These are phyloP conservation scores for Pleoardoris graminearum DNA, from an alignment of 2,329 filamentous ascomycete species.

Conservation along the genomic window DNA sequence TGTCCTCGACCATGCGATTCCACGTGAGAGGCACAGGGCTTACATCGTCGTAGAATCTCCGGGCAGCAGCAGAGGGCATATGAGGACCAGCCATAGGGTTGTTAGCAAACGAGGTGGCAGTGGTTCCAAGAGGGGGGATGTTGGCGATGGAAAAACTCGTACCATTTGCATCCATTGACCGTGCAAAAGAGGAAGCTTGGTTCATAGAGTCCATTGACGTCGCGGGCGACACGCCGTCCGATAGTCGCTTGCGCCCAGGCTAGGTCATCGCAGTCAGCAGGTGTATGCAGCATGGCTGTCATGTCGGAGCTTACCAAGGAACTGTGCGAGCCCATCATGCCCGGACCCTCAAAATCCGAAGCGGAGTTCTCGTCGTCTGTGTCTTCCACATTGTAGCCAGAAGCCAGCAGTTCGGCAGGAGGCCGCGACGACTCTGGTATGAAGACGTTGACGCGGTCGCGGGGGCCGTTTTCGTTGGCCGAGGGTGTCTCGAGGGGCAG, in stretches of 20 bases:
- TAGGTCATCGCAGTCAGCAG: conserved; percentile 24
- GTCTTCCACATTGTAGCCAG: conserved; percentile 80
- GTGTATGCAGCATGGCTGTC: conserved; percentile 7
- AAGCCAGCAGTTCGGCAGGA: conserved; percentile 87
- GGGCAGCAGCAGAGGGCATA: conserved; percentile 62
- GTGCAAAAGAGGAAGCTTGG: conserved; percentile 62
- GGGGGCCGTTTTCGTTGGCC: conserved; percentile 78
- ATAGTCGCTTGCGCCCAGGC: conserved; percentile 58
- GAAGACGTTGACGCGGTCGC: conserved; percentile 84
- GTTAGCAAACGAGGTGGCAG: conserved; percentile 59
- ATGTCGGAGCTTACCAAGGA: conserved; percentile 63
- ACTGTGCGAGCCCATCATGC: conserved; percentile 69
- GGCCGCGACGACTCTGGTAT: conserved; percentile 89
- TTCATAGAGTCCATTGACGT: conserved; percentile 92
- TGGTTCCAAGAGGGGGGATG: conserved; percentile 55
- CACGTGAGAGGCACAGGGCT: conserved; percentile 79
- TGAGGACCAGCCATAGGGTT: conserved; percentile 50
- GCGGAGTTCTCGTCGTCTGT: conserved; percentile 90
- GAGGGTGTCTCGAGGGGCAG: conserved; percentile 90
- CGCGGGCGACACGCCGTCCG: conserved; percentile 77
- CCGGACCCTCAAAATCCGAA: conserved; percentile 76
- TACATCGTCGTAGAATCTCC: conserved; percentile 90
- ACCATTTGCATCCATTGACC: conserved; percentile 50
- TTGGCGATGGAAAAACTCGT: conserved; percentile 52
- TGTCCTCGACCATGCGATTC: conserved; percentile 87